phyloP scores from a whole-genome alignment of 2,329 filamentous ascomycete species.

The Orbilia quercus region DNA sequence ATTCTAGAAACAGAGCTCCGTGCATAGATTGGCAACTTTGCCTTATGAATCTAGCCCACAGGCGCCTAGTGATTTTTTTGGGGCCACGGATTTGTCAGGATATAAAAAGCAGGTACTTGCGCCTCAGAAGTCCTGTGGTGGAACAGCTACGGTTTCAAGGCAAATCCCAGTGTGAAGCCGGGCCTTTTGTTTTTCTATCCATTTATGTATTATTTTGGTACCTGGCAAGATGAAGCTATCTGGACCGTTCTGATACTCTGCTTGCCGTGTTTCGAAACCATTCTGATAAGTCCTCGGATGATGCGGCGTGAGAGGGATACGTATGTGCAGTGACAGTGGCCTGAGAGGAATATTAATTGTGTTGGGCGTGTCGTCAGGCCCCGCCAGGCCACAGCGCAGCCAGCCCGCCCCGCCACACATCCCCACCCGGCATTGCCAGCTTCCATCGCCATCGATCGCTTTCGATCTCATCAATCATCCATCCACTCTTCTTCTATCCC shows the following conservation, averaged over 20 bases:
- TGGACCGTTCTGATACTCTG: slow-evolving; percentile 15
- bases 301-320: not conserved
- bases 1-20: slow-evolving; percentile 15
- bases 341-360: not conserved
- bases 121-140: slow-evolving; percentile 16
- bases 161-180: slow-evolving; percentile 1
- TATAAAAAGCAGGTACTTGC: slow-evolving; percentile 15
- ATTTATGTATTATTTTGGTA: not conserved
- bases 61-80: not conserved
- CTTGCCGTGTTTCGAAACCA: slow-evolving; percentile 29
- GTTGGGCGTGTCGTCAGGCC: slow-evolving; percentile 16
- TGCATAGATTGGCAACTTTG: not conserved
- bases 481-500: slow-evolving; percentile 2
- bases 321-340: slow-evolving; percentile 8
- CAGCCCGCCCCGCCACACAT: slow-evolving; percentile 16
- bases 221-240: slow-evolving; percentile 30
- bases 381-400: slow-evolving; percentile 2
- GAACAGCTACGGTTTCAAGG: slow-evolving; percentile 51
- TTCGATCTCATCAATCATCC: slow-evolving; percentile 27
- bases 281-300: not conserved
- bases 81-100: not conserved
- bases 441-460: slow-evolving; percentile 39
- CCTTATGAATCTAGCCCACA: not conserved
- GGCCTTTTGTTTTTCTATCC: no score
- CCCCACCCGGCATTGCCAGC: no score